Base-by-base conservation (phyloP, 495 filamentous ascomycete genomes). In the Penicillium goetzii region DNA sequence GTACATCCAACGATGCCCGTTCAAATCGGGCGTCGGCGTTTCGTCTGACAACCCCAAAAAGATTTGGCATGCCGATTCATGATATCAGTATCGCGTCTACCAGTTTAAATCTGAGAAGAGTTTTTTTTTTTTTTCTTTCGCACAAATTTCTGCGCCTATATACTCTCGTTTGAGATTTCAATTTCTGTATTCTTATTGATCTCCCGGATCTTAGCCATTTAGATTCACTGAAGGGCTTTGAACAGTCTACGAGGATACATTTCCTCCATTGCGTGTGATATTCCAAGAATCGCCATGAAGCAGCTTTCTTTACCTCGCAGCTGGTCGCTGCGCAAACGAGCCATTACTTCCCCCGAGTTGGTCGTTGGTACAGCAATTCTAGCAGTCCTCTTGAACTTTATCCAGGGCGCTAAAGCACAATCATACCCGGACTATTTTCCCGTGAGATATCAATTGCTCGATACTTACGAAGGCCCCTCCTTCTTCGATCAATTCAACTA, bases 401-500 rank as follows among this genome's bases (percentile, higher is more conserved):
- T n/a, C 47, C 25, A 28, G n/a, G 25, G 12, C 15, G 47, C 26
- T 3, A 51, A 51, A 55, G 52, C 52, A 21, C 28, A 55, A 25
- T 14, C 51, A 12, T 87, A 88, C 68, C 85, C 85, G 2, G 69
- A 86, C 53, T 88, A 88, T 61, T 72, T 63, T 25, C 67, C 72
- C 14, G 57, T 88, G 28, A 67, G 72, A 25, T 88, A 88, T 64
- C 71, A 59, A 15, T 63, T 87, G n/a, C 70, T 77, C 8, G 83
- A 88, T 60, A 80, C 73, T 14, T 87, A 85, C 62, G 65, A 72
- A 4, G 84, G 83, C 1, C 56, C 68, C 0, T 64, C 66, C 3
- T 86, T 86, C 66, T 84, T 85, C 56, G 76, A 85, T 23, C 71
- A 78, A 25, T 86, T 86, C 60, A 68, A 81, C 49, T 86, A 84